Base-by-base conservation (phyloP, 2,329 filamentous ascomycete species). In the Nothopassalora personata region DNA sequence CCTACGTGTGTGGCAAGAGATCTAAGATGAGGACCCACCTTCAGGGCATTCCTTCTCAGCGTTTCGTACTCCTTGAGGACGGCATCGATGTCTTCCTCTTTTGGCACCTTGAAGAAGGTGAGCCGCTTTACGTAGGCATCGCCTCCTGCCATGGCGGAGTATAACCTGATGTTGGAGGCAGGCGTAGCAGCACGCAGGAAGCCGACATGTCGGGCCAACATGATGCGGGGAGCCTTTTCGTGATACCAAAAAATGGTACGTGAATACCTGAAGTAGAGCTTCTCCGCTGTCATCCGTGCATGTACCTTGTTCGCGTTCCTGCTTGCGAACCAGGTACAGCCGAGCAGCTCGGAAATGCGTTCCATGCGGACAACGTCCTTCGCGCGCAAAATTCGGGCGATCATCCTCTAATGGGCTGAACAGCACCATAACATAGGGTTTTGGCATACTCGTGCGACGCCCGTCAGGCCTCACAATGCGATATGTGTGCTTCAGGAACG, bases 51-150 rank as follows among this genome's bases (percentile, higher is more conserved):
- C 64, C 73, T 74, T 18, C 74, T 70, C 15, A 80, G 66, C 4
- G 74, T 67, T 62, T 76, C 76, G 65, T 80, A 80, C 60, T 77
- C 69, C 43, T 76, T 75, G 3, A 81, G 63, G 3, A 81, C 66
- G 11, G 72, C 70, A 23, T 76, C 67, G n/a, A 76, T 75, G 59
- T 79, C 75, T 54, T 75, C 75, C 53, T 77, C 75, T 48, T 77
- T 76, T 59, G 80, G 76, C 57, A 81, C 73, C 62, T 82, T 82
- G 75, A 83, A 82, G 60, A 82, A 72, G 15, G 80, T 82, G 62
- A 81, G 74, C 48, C 80, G 75, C 63, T 81, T 78, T 62, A 81
- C 76, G 19, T 68, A 64, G 4, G 11, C 56, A 10, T 51, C 45
- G 8, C 49, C 52, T 11, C 13, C 54, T 19, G 60, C 30, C 58